Percentiles rank a stretch among this genome's conserved stretches.
Conservation (phyloP, 139 green algal species). For the Chlamydomonas sphaeroides region DNA sequence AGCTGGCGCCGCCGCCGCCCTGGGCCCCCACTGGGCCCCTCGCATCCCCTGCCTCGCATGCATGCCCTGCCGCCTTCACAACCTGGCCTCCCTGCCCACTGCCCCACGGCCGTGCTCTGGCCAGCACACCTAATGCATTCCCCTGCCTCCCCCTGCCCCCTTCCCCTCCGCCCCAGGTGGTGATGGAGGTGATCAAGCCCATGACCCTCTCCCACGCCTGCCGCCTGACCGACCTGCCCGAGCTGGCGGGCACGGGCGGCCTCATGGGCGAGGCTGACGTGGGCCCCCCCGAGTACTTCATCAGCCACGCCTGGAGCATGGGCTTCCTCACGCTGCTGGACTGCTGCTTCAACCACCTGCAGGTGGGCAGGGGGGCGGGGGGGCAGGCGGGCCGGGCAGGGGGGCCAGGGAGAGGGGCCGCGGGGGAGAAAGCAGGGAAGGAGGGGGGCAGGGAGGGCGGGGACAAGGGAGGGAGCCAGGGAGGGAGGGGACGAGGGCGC, state of each 20-base stretch:
- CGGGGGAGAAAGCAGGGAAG: neutral
- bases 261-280: conserved; percentile 14
- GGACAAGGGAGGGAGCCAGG: too few species aligned
- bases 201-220: neutral
- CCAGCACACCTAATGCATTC: neutral
- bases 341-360: conserved; percentile 38
- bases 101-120: too few species aligned
- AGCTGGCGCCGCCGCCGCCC: too few species aligned
- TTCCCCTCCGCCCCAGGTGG: conserved; percentile 1
- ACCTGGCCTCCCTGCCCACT: too few species aligned
- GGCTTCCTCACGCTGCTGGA: conserved; percentile 36
- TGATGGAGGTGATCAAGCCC: conserved; percentile 35
- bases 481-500: too few species aligned
- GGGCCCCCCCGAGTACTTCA: conserved; percentile 36
- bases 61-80: too few species aligned
- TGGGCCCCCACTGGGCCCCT: too few species aligned
- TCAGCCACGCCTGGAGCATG: conserved; percentile 38
- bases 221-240: conserved; percentile 36
- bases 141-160: neutral
- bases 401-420: too few species aligned
- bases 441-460: neutral
- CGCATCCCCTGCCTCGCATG: too few species aligned
- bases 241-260: neutral
- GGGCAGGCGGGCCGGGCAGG: too few species aligned
- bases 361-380: neutral